Percentiles rank a stretch among this genome's conserved stretches.
Conservation (phyloP, 2,329 filamentous ascomycete genomes). For the Penicillium sp. region DNA sequence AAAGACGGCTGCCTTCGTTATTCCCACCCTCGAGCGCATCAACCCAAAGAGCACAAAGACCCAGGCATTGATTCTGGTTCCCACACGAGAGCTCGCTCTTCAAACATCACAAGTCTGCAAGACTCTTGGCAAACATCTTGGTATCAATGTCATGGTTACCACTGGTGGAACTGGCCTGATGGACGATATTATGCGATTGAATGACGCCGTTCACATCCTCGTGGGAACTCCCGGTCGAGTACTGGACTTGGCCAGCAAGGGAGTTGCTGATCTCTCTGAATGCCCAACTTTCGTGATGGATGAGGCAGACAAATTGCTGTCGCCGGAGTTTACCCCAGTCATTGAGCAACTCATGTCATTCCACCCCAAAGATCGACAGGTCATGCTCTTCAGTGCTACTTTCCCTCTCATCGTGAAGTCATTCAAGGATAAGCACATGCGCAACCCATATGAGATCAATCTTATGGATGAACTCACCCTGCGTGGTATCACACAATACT, state of each 20-base stretch:
- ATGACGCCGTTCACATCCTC: slow-evolving; percentile 94
- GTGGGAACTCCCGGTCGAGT: slow-evolving; percentile 97
- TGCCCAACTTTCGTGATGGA: slow-evolving; percentile 99
- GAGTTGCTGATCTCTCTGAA: slow-evolving; percentile 91
- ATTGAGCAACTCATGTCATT: slow-evolving; percentile 95
- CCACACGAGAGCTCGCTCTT: slow-evolving; percentile 93
- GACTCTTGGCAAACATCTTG: slow-evolving; percentile 93
- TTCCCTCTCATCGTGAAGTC: slow-evolving; percentile 96
- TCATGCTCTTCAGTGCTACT: slow-evolving; percentile 98
- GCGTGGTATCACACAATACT: slow-evolving; percentile 97
- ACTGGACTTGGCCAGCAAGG: slow-evolving; percentile 92
- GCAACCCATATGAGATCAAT: slow-evolving; percentile 95
- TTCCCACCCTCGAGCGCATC: slow-evolving; percentile 90
- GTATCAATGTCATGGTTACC: slow-evolving; percentile 98
- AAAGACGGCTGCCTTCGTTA: slow-evolving; percentile 97
- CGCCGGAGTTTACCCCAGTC: slow-evolving; percentile 93
- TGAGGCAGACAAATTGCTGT: slow-evolving; percentile 96
- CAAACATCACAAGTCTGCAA: slow-evolving; percentile 99
- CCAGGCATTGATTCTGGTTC: slow-evolving; percentile 93
- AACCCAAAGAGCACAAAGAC: slow-evolving; percentile 97
- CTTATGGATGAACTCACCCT: slow-evolving; percentile 99
- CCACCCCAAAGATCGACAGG: slow-evolving; percentile 94
- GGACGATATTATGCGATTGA: slow-evolving; percentile 93
- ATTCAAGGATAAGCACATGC: slow-evolving; percentile 98
- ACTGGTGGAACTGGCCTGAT: slow-evolving; percentile 93